A percentile compares a stretch with the other conserved stretches of the same genome.
phyloP scores from a whole-genome alignment of 2,329 filamentous ascomycete genomes.

The Fusarium avenaceum region DNA sequence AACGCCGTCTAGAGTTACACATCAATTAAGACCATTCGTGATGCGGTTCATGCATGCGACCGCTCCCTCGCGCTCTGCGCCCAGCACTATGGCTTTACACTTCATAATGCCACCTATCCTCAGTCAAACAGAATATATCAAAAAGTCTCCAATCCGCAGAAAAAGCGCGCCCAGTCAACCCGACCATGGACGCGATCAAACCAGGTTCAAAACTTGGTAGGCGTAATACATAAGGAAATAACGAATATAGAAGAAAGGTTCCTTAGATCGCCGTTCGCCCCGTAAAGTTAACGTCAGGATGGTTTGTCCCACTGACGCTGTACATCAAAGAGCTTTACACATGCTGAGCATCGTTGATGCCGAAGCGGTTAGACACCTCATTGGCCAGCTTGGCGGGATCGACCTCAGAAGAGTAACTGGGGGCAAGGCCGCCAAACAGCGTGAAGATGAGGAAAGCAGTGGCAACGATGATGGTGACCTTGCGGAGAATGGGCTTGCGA shows the following conservation, averaged over 20 bases:
- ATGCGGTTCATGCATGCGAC: conserved; percentile 53
- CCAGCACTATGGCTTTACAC: conserved; percentile 57
- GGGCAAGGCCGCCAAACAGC: conserved; percentile 76
- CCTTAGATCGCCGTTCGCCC: conserved; percentile 53
- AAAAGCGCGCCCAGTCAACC: conserved; percentile 43
- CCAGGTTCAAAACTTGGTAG: conserved; percentile 41
- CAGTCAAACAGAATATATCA: conserved; percentile 51
- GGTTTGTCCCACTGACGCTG: conserved; percentile 34
- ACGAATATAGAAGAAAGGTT: conserved; percentile 45
- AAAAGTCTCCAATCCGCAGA: conserved; percentile 53
- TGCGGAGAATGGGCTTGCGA: conserved; percentile 81
- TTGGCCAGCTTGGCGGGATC: conserved; percentile 64
- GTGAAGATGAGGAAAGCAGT: conserved; percentile 76
- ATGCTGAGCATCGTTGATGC: conserved; percentile 53
- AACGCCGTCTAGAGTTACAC: conserved; percentile 60
- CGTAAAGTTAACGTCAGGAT: conserved; percentile 47
- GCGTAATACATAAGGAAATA: conserved; percentile 41
- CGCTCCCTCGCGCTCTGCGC: conserved; percentile 55
- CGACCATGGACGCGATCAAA: conserved; percentile 47
- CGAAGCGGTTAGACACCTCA: conserved; percentile 65
- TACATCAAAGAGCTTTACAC: conserved; percentile 34
- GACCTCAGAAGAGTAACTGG: conserved; percentile 69
- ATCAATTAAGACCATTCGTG: conserved; percentile 58
- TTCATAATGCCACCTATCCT: conserved; percentile 46
- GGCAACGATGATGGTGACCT: conserved; percentile 77